Base-by-base conservation (phyloP, 495 filamentous ascomycete genomes). In the Aspergillus homomorphus region DNA sequence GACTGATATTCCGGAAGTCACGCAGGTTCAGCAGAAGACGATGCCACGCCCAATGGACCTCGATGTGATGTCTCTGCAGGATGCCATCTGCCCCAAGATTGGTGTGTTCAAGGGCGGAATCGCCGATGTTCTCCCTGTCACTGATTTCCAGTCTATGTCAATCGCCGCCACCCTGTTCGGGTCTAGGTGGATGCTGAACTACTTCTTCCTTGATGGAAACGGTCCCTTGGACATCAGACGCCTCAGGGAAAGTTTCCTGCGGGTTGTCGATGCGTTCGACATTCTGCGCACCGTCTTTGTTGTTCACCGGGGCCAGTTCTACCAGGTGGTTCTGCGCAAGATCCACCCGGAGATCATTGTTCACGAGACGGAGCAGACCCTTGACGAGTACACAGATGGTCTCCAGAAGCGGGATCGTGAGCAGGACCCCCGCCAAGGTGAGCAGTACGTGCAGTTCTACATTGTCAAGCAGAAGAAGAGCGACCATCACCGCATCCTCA, bases 281-380 rank as follows among this genome's bases (percentile, higher is more conserved):
- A 86, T 90, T 22, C 72, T 91, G 2, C 82, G 87, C 6, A 89
- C 87, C 0, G 84, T 90, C 7, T 90, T 89, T 61, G 77, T 90
- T 4, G 77, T 80, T 59, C 72, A 74, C 63, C 75, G 74, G n/a
- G 75, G 73, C 15, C 66, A 74, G 4, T 86, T 83, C 64, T 83
- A 82, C 62, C 81, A 85, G 63, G 84, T 89, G 19, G 80, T 88
- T 4, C 71, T 89, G 1, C 76, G 83, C 24, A 73, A 80, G 21
- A 73, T 88, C 0, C 62, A 73, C 4, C 76, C 77, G 0, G 75
- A 80, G n/a, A 74, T 85, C 30, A 72, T 74, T 20, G 75, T 84
- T 1, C 78, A 83, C 53, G 74, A 84, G 30, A 79, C 84, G 1
- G 82, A 84, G 43, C 72, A 82, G 28, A 67, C 59, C 56, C 54